These are phyloP conservation scores for Ustilaginoidea virens DNA, from an alignment of 2,329 filamentous ascomycete species.

Conservation along the genomic window DNA sequence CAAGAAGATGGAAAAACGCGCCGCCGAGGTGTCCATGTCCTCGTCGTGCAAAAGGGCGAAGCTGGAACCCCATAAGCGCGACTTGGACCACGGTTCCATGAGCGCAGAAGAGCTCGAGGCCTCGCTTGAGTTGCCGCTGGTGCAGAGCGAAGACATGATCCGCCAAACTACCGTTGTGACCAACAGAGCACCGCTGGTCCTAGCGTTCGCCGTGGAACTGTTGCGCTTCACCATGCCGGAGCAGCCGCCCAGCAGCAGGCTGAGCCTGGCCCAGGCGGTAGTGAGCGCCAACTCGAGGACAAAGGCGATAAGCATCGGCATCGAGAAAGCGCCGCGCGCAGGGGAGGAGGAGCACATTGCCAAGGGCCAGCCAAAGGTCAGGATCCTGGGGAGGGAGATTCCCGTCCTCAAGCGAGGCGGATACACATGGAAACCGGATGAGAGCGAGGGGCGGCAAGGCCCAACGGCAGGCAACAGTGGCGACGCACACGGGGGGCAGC, in stretches of 20 bases:
- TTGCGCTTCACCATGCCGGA: conserved; percentile 71
- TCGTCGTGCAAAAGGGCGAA: conserved; percentile 16
- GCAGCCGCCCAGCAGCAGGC: conserved; percentile 67
- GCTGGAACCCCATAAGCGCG: conserved; percentile 17
- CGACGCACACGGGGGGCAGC: conserved; percentile 7
- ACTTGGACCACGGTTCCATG: conserved; percentile 24
- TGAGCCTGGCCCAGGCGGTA: conserved; percentile 72
- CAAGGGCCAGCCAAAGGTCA: conserved; percentile 58
- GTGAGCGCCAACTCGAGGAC: conserved; percentile 67
- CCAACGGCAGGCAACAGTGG: background rate
- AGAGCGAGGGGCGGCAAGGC: background rate
- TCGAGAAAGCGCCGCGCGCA: conserved; percentile 48
- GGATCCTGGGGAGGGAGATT: conserved; percentile 58
- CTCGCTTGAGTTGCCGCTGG: conserved; percentile 43
- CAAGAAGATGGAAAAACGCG: conserved; percentile 22
- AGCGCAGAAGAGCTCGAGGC: conserved; percentile 45
- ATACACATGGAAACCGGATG: conserved; percentile 31
- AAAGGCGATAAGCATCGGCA: conserved; percentile 60
- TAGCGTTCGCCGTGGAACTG: conserved; percentile 63
- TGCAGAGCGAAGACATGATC: conserved; percentile 43
- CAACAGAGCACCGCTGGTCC: conserved; percentile 67
- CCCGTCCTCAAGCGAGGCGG: conserved; percentile 64
- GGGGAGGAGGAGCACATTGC: conserved; percentile 61
- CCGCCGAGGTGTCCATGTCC: conserved; percentile 9
- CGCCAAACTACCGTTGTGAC: conserved; percentile 45